Evolutionary conservation across 2,329 filamentous ascomycete genomes (phyloP), one percentile per base, ranked within the genome.

Genomic region (Colletotrichum sojae): DNA sequence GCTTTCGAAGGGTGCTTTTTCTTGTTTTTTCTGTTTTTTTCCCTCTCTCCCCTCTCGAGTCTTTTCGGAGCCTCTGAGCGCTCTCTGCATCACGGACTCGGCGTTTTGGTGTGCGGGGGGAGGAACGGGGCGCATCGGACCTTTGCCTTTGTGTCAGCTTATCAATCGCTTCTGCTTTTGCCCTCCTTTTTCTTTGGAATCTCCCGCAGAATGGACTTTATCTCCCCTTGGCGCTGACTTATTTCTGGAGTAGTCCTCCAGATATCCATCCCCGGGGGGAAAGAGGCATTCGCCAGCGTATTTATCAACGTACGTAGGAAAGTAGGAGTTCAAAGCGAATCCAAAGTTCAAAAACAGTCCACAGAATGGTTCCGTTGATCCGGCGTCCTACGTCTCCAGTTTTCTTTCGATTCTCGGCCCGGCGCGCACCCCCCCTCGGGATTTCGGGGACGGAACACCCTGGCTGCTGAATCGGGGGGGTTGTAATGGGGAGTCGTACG

Each of bases 401-500:
- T 61, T 69, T 67, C 31, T 15, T 15, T 43, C 27, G 27, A 31
- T 8, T 69, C 36, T 62, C 36, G 55, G 62, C 43, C 62, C 55
- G 55, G 27, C 25, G 31, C 55, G 48, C 51, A 53, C 43, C 54
- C 61, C 61, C 55, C 55, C 55, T 69, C 66, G 66, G 66, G 49
- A 22, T 69, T 8, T 60, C 56, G 67, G 67, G 36, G 51, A 53
- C 67, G 55, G 53, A 36, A 58, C 53, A 59, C n/a, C 46, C 18
- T 40, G 31, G 18, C 9, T 31, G 27, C 27, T n/a, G 27, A 31
- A 45, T 58, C 46, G 62, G 46, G n/a, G n/a, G 27, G 62, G 22
- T 15, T 16, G 31, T 45, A 57, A 31, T 61, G 62, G 56, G 56
- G 62, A 67, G 62, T 69, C 63, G 67, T 69, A 69, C 67, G 62